Evolutionary conservation across 176 grass and related monocot genomes (phyloP), one percentile per base, ranked within the genome.

Genomic region (Cymbopogon citratus): DNA sequence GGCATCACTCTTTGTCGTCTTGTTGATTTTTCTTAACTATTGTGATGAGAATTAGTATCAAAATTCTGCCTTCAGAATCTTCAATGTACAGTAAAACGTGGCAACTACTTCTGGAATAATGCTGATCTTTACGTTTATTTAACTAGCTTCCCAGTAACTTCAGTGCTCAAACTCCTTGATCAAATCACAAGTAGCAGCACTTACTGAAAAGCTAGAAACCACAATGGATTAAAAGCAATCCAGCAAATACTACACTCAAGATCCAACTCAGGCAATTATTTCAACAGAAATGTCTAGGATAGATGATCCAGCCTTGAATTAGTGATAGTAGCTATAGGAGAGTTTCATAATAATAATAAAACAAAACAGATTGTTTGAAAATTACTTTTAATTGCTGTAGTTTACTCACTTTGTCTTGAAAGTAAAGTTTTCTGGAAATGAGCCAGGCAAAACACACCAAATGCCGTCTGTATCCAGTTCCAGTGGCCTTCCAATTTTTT

Each of bases 391-490:
- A 13, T 46, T 33, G 21, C 26, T 36, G 33, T 75, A 56, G 72
- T 75, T 48, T 74, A 87, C 90, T 77, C 76, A 98, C 95, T 63
- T 92, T 79, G 92, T 84, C 87, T 90, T 94, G 46, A 98, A 98
- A 77, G 90, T 93, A 85, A 91, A 98, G 80, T 95, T 98, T 48
- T 98, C 95, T 73, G 95, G 95, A 81, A 98, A 98, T 73, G 95
- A 94, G 66, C 88, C 79, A 89, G 95, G 95, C 78, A 98, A 87
- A 82, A 94, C 90, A 91, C 95, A 98, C 95, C 95, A 98, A 83
- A 98, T 95, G 66, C 95, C 95, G 84, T 98, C 95, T 82, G 95
- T 98, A 73, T 98, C 95, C 11, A 98, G 84, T 88, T 98, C 95
- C 68, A 94, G 88, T 76, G 95, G 95, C 83, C 90, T 90, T 71